Base-by-base conservation (phyloP, 306 rosid species). In the Cucumis melo region DNA sequence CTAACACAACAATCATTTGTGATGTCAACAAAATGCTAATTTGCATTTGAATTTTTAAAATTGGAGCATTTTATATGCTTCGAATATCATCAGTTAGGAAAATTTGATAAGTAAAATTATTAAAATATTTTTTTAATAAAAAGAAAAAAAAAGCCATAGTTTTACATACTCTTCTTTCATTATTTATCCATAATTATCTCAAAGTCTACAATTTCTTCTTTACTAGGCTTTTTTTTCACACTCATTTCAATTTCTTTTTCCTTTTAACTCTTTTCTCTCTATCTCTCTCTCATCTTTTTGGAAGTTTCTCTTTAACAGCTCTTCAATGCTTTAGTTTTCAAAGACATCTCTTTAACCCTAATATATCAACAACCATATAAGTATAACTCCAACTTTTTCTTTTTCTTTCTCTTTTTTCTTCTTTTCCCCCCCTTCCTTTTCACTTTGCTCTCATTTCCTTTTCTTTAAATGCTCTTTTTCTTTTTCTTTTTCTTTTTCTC, bases 251-350 rank as follows among this genome's bases (percentile, higher is more conserved):
- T 58, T 53, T 82, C 70, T 60, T 29, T 78, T 61, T 11, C 13
- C 78, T 55, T 87, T 85, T 88, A 4, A 5, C 41, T 79, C 78
- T 64, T 77, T 23, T 38, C 8, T 19, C 68, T 66, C 48, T 78
- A 59, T 14, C 21, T 19, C 73, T 66, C 48, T 78, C 63, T 14
- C 21, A 73, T 64, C 89, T 89, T 88, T 89, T 91, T 86, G 93
- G 96, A 91, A 89, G 91, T 85, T 88, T 93, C 92, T 88, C 84
- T 75, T 84, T 85, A 84, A 84, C 89, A 78, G 78, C 81, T 81
- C 77, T 34, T 34, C 27, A 16, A 51, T 14, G 7, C 38, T 36
- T 76, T 34, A 57, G 71, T 60, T 16, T 39, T 21, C 17, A 55
- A 75, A 75, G 78, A 36, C 78, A 32, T 10, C 23, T 16, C 78